Base-by-base conservation (phyloP, 768 basidiomycete genomes). In the Russula dissimulans region DNA sequence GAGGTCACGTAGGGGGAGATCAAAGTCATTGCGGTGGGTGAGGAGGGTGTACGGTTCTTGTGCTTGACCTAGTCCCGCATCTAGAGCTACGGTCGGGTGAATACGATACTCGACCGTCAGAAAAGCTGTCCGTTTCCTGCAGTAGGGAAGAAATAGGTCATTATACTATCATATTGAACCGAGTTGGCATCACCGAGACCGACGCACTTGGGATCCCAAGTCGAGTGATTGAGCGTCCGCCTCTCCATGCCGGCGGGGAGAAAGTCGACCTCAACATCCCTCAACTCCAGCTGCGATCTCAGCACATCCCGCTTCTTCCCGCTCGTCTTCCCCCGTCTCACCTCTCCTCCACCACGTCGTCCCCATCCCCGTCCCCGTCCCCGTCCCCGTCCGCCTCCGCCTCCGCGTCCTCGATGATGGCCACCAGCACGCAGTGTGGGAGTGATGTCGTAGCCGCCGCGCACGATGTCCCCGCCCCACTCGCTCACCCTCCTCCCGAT, bases 211-310 rank as follows among this genome's bases (percentile, higher is more conserved):
- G 76, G 74, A 74, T 94, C 87, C 83, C 89, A 94, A 26, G 76
- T 79, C 7, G 91, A 93, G 70, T 91, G 88, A 70, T 95, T 97
- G 57, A 78, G 65, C 65, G 78, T 86, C 59, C 85, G 76, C 61
- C 83, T 77, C 64, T 87, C 85, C 93, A 97, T 97, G 12, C 93
- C 93, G 32, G 77, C 69, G 0, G 93, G 84, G 45, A 95, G 78
- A 57, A 90, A 66, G 48, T 89, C 89, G 72, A 93, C 78, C 46
- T 86, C 82, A 63, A 92, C 84, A 47, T 86, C 86, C 62, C 79
- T 72, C 38, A 74, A 71, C 60, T 84, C 85, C 32, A 95, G 79
- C 69, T 89, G 83, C 70, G 78, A 77, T 70, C 80, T 84, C 59
- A 95, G 71, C 5, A 81, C 67, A 65, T 91, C 86, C 56, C 84